phyloP scores from a whole-genome alignment of 305 asterid species.

The Fraxinus greggii region DNA sequence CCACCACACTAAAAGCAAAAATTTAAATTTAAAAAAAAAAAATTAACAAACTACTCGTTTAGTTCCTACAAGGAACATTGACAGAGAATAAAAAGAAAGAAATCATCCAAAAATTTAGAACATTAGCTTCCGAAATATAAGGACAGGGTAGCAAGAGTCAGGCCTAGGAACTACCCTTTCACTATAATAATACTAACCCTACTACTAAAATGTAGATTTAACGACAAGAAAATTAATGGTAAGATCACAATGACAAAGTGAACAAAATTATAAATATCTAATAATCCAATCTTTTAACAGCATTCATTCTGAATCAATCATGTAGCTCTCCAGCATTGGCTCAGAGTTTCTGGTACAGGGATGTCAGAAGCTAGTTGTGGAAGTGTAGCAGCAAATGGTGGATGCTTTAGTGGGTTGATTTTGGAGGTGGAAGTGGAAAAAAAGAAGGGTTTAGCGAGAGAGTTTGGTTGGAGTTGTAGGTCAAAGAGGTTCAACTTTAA shows the following conservation, averaged over 20 bases:
- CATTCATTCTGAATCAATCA: not conserved
- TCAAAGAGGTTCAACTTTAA: not conserved
- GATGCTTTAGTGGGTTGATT: not conserved
- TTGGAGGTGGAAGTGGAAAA: not conserved
- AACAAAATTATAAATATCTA: slow-evolving; percentile 1
- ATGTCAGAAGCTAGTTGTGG: not conserved
- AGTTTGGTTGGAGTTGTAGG: not conserved
- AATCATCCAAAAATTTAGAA: not conserved
- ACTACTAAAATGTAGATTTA: not conserved
- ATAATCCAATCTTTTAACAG: not conserved
- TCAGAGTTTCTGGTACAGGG: not conserved
- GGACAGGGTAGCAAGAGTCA: not conserved
- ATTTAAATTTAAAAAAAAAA: not conserved
- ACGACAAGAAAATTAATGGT: not conserved
- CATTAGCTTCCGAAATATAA: not conserved
- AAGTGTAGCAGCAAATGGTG: not conserved
- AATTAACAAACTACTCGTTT: not conserved
- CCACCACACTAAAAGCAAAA: not conserved
- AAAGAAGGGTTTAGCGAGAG: slow-evolving; percentile 2
- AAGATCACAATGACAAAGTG: not conserved
- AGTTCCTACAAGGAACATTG: not conserved
- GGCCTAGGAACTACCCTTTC: not conserved
- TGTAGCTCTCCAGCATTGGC: not conserved
- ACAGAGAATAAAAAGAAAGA: not conserved
- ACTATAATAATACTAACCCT: slow-evolving; percentile 7